phyloP scores from a whole-genome alignment of 2,329 filamentous ascomycete species.

The Corinectria fuckeliana region DNA sequence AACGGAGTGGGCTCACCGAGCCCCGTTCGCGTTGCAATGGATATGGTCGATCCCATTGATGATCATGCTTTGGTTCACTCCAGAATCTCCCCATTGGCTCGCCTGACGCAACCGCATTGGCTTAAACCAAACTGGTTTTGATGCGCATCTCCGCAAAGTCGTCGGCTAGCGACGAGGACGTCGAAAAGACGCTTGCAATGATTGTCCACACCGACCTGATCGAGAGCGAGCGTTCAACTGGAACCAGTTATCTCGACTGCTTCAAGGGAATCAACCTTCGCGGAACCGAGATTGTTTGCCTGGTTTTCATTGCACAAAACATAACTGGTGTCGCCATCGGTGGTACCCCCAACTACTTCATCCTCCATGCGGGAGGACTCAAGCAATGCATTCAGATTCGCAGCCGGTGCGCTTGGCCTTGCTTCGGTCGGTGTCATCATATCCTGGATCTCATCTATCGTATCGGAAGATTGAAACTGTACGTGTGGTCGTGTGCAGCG shows the following conservation, averaged over 20 bases:
- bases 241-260: constrained; percentile 53
- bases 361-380: constrained; percentile 3
- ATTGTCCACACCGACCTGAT: constrained; percentile 59
- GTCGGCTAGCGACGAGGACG: constrained; percentile 44
- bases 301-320: constrained; percentile 30
- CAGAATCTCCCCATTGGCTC: constrained; percentile 59
- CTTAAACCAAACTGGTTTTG: constrained; percentile 48
- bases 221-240: constrained; percentile 49
- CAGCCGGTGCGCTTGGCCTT: constrained; percentile 26
- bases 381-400: constrained; percentile 26
- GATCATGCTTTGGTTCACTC: constrained; percentile 50
- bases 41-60: constrained; percentile 54
- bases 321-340: constrained; percentile 3
- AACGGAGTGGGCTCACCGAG: constrained; percentile 53
- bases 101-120: constrained; percentile 49
- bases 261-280: constrained; percentile 55
- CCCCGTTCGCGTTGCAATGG: constrained; percentile 59
- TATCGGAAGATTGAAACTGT: constrained; percentile 24
- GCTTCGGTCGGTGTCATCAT: constrained; percentile 26
- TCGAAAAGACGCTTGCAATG: constrained; percentile 57
- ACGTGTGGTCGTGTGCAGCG: constrained; percentile 21
- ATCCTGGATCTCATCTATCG: constrained; percentile 24
- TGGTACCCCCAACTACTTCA: constrained; percentile 7
- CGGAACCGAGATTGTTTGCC: constrained; percentile 53
- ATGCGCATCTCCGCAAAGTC: constrained; percentile 47